Percentiles rank a stretch among this genome's conserved stretches.
Evolutionary conservation across 208 protist species (phyloP).

Genomic region (Herpetomonas tarakana): DNA sequence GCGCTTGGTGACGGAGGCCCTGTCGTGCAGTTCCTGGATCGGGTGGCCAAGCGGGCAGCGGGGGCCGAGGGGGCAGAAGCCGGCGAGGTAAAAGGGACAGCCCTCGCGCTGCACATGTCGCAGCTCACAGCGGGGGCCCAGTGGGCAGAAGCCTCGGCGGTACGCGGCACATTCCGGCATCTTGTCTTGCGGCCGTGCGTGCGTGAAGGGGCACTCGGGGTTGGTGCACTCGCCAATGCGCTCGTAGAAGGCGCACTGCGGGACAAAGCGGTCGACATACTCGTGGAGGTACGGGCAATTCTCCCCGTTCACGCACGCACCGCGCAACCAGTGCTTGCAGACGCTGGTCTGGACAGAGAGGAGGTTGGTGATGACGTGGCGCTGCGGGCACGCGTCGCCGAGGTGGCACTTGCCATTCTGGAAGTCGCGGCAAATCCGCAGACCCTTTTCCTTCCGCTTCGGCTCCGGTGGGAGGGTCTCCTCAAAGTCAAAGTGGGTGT

Average conservation of each 20-base stretch:
- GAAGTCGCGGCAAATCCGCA: constrained; percentile 93
- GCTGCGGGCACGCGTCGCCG: constrained; percentile 92
- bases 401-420: constrained; percentile 93
- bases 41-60: constrained; percentile 93
- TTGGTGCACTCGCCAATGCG: constrained; percentile 95
- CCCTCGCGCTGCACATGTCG: constrained; percentile 70
- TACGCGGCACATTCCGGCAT: constrained; percentile 85
- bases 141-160: constrained; percentile 86
- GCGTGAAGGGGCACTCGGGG: constrained; percentile 95
- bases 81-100: constrained; percentile 92
- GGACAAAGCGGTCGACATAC: constrained; percentile 94
- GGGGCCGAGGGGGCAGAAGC: constrained; percentile 95
- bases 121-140: constrained; percentile 87
- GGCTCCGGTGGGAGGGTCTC: constrained; percentile 66
- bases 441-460: constrained; percentile 70
- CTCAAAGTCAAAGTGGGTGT: constrained; percentile 73
- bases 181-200: constrained; percentile 85
- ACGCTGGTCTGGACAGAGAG: constrained; percentile 82
- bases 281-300: constrained; percentile 96
- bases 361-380: constrained; percentile 82
- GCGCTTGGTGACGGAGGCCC: constrained; percentile 62
- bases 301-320: constrained; percentile 95
- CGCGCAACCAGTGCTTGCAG: constrained; percentile 97
- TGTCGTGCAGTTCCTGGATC: constrained; percentile 77
- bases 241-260: constrained; percentile 95